Evolutionary conservation across 208 protist species (phyloP), one percentile per base, ranked within the genome.

Genomic region (Wallacemonas sp.): DNA sequence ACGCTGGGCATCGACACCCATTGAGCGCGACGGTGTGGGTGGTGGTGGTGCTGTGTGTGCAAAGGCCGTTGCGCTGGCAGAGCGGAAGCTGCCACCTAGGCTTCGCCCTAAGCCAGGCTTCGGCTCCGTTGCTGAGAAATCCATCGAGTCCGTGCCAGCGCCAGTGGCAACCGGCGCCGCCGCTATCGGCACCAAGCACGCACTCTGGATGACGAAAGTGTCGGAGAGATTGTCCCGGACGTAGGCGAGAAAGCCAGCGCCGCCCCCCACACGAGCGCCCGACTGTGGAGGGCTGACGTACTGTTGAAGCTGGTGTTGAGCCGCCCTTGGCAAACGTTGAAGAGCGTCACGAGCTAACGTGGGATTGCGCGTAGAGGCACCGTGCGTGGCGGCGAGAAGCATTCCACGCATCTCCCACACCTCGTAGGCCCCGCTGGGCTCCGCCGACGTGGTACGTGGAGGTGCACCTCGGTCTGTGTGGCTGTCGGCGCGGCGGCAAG

Each of bases 391-490:
- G 78, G 50, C 57, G 29, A 82, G 63, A 21, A 90, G 61, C 13
- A 91, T 29, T 29, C 72, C 81, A 12, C 76, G 63, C 27, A 91
- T 71, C 59, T 91, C 84, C 72, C 76, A 87, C 30, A 75, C 78
- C 10, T 73, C 77, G 59, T 85, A 91, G n/a, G 52, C n/a, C n/a
- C n/a, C n/a, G n/a, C n/a, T 30, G 27, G 41, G 15, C 41, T 12
- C 17, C 15, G 41, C 17, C 6, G 41, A 24, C 41, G 41, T 12
- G 6, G 34, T 13, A 13, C 13, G 34, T 38, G 13, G 34, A 5
- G 8, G 19, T 19, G 44, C 53, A 26, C 53, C 9, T 59, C 5
- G 6, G 45, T 46, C 15, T 46, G 17, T 46, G 17, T 46, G 41
- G 19, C 24, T 46, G 41, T 12, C 24, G 15, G n/a, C n/a, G n/a